Conservation (phyloP, 345 rosid species). For the Citrus mangshanensis region DNA sequence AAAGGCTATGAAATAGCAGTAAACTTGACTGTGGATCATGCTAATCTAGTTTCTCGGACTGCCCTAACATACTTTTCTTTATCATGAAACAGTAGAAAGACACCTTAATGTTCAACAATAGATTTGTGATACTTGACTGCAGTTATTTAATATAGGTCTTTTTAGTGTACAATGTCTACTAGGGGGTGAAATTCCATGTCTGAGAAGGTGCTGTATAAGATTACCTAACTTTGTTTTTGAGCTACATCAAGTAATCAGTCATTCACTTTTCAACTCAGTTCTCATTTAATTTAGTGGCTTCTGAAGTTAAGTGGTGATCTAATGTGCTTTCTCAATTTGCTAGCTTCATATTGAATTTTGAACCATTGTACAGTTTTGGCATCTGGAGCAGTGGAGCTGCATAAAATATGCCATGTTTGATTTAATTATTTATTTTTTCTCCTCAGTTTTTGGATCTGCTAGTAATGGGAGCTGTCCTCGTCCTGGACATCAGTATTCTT, state of each 20-base stretch:
- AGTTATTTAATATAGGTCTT: background rate
- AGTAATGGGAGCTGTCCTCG: conserved; percentile 34
- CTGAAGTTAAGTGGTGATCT: conserved; percentile 4
- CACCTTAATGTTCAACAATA: background rate
- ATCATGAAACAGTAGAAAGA: background rate
- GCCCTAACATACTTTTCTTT: background rate
- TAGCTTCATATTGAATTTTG: conserved; percentile 6
- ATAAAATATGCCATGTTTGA: background rate
- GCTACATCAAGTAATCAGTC: conserved; percentile 6
- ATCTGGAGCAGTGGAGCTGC: background rate
- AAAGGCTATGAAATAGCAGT: background rate
- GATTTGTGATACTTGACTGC: background rate
- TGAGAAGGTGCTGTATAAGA: background rate
- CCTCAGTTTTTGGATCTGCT: conserved; percentile 44
- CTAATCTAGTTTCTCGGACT: background rate
- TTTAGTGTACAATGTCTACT: background rate
- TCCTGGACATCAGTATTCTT: conserved; percentile 38
- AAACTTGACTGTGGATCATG: background rate
- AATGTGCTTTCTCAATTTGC: background rate
- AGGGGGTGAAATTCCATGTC: background rate
- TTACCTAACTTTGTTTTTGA: background rate
- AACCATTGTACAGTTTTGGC: background rate
- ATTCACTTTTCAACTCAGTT: conserved; percentile 1
- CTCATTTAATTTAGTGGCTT: background rate
- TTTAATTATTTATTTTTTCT: conserved; percentile 7